Evolutionary conservation across 768 basidiomycete genomes (phyloP), one percentile per base, ranked within the genome.

Genomic region (Flagelloscypha sp.): DNA sequence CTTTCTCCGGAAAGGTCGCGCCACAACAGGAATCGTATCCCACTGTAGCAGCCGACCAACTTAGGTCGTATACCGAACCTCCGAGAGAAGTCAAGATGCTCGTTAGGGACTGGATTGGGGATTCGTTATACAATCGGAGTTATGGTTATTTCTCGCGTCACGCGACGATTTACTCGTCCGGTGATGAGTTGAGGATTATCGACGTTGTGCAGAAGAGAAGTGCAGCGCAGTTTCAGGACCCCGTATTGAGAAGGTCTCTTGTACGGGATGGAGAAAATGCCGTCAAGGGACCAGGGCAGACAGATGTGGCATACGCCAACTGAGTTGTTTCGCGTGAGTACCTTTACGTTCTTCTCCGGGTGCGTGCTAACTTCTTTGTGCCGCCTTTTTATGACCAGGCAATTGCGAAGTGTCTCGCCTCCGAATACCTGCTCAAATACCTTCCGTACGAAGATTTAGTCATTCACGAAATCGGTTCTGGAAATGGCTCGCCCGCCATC

Each of bases 231-330:
- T 97, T 97, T 45, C 80, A 93, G 52, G 76, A 79, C 36, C 74
- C 76, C 43, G 74, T 97, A n/a, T 81, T 82, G 5, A 59, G 62
- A 45, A 71, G 77, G 45, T 98, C 97, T 53, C n/a, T n/a, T n/a
- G 69, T 72, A 31, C 65, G 70, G 15, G 84, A 87, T 49, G 82
- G 82, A 11, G 59, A 63, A 19, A 71, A 78, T 47, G 68, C 61
- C 43, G 60, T 59, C 38, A 66, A 76, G 23, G 84, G 83, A 7
- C 79, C 81, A 15, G 87, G 90, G 5, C n/a, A 72, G 76, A 49
- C 94, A 99, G 61, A 64, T 99, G 36, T 99, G 95, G 95, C 95
- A 99, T 58, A 99, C 95, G 2, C 95, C 95, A 1, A 94, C 90
- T 0, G 95, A 98, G 53, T 59, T 99, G 20, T 97, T 99, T 69